phyloP scores from a whole-genome alignment of 352 stramenopile genomes.

The Globisporangium nagaii region DNA sequence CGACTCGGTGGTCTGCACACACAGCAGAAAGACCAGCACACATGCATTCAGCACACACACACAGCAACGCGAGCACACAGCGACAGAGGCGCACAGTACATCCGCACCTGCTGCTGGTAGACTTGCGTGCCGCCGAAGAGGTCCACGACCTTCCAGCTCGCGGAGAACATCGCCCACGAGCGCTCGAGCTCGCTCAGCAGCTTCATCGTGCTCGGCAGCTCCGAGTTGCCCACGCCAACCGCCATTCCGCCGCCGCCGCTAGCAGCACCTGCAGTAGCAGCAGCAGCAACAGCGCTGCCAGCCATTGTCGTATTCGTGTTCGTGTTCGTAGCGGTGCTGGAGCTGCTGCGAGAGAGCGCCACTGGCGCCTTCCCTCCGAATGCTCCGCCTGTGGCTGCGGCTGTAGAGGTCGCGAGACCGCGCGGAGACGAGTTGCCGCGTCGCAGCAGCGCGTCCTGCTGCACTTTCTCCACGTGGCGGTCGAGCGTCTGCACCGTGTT shows the following conservation, averaged over 20 bases:
- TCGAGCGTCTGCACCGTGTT: slow-evolving; percentile 2
- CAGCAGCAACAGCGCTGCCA: no score
- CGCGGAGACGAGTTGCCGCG: slow-evolving; percentile 2
- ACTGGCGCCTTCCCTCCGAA: no score
- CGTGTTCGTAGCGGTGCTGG: slow-evolving; percentile 1
- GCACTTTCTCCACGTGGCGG: slow-evolving; percentile 1
- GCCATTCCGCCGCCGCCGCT: neutral
- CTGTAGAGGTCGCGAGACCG: no score
- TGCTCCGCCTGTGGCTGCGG: no score
- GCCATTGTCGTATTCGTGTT: neutral
- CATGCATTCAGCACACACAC: no score
- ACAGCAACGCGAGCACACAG: no score
- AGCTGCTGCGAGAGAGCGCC: no score
- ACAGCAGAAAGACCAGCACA: neutral
- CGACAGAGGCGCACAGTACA: neutral
- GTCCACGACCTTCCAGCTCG: slow-evolving; percentile 59
- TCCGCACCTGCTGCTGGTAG: slow-evolving; percentile 42
- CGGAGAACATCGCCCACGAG: slow-evolving; percentile 69
- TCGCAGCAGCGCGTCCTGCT: neutral
- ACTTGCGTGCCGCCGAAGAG: slow-evolving; percentile 66
- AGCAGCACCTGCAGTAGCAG: neutral
- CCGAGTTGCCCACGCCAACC: slow-evolving; percentile 3
- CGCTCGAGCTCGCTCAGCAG: slow-evolving; percentile 66
- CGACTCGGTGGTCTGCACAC: neutral
- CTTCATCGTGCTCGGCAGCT: slow-evolving; percentile 52